Conservation (phyloP, 352 stramenopile genomes). For the Elongisporangium prolatum region DNA sequence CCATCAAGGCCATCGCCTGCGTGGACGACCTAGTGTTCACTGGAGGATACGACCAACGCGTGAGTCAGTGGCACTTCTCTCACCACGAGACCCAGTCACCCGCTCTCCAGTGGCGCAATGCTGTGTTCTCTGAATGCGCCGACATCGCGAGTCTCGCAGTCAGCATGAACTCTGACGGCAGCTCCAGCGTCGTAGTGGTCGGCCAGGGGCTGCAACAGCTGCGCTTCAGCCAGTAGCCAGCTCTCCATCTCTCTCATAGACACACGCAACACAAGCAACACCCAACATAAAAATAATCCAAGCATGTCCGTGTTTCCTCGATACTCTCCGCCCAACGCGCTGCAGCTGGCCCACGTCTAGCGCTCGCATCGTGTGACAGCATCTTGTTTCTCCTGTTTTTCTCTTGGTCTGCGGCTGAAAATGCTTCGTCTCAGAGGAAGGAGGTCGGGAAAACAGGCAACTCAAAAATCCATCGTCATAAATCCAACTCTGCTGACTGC, state of each 20-base stretch:
- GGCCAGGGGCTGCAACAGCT: slow-evolving; percentile 76
- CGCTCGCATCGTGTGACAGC: neutral
- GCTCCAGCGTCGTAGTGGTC: slow-evolving; percentile 46
- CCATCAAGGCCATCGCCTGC: slow-evolving; percentile 65
- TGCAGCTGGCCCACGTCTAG: neutral
- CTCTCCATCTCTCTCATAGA: neutral
- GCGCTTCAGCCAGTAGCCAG: slow-evolving; percentile 19
- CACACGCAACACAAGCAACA: neutral
- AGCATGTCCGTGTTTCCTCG: neutral
- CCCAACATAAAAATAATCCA: neutral
- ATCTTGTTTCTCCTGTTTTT: slow-evolving; percentile 7
- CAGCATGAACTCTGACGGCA: neutral
- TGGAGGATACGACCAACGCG: slow-evolving; percentile 82
- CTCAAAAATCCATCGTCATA: slow-evolving; percentile 19
- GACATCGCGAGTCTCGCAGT: slow-evolving; percentile 72
- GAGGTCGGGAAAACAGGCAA: slow-evolving; percentile 8
- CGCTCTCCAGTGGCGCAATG: slow-evolving; percentile 44
- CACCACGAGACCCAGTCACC: slow-evolving; percentile 1
- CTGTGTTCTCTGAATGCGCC: slow-evolving; percentile 71
- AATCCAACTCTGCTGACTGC: slow-evolving; percentile 13
- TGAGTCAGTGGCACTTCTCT: slow-evolving; percentile 60
- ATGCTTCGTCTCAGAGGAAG: neutral
- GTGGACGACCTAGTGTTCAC: slow-evolving; percentile 42
- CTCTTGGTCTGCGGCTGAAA: neutral
- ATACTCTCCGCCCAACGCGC: neutral